A percentile compares a stretch with the other conserved stretches of the same genome.
These are phyloP conservation scores for Meredithiella fracta DNA, from an alignment of 2,329 filamentous ascomycete species.

Conservation along the genomic window DNA sequence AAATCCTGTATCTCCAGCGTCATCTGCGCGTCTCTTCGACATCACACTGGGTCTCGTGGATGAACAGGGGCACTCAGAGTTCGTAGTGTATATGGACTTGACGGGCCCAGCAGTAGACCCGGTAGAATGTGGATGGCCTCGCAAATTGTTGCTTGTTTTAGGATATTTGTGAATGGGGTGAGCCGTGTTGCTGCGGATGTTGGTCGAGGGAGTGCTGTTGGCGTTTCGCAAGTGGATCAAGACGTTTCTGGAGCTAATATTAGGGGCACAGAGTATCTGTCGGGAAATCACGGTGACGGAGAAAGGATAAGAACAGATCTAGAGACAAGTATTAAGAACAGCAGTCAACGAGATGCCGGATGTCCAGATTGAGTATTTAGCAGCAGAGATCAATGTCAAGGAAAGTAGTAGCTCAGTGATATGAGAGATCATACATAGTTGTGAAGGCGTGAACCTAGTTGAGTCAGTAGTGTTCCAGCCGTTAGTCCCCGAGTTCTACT, in stretches of 20 bases:
- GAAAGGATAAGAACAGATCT: background rate
- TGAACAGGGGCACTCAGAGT: background rate
- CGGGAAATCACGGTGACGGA: background rate
- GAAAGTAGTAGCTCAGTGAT: background rate
- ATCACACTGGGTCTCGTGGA: slow-evolving; percentile 3
- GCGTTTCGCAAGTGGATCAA: background rate
- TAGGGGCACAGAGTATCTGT: background rate
- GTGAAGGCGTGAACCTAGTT: too few relatives aligned
- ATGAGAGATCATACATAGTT: background rate
- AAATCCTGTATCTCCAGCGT: background rate
- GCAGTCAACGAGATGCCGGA: background rate
- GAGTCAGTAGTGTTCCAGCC: background rate
- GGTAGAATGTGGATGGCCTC: slow-evolving; percentile 42
- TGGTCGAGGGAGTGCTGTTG: background rate
- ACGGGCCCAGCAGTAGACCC: slow-evolving; percentile 17
- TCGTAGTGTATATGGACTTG: slow-evolving; percentile 2
- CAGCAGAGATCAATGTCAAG: background rate
- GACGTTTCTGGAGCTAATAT: background rate
- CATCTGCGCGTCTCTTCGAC: background rate
- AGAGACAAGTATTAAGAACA: background rate
- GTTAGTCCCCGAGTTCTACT: background rate
- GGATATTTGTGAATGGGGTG: background rate
- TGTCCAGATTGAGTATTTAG: background rate
- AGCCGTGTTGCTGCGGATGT: background rate
- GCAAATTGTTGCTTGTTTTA: background rate